Conservation (phyloP, 805 yeast genomes). For the Candida lessepsii region DNA sequence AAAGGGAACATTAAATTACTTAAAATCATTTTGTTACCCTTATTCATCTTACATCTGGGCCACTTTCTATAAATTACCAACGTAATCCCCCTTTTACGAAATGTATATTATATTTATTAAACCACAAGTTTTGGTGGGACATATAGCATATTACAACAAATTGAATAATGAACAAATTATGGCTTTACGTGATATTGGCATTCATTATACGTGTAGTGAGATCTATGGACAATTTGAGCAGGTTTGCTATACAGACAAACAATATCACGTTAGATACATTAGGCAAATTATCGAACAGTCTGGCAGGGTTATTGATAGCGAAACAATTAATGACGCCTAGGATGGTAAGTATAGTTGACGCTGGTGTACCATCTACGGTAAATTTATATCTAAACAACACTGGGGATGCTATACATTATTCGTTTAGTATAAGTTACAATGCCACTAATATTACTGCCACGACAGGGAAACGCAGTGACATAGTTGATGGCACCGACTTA, state of each 20-base stretch:
- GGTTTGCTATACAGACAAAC: conserved; percentile 1
- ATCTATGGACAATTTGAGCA: conserved; percentile 2
- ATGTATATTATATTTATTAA: no score
- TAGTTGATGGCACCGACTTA: conserved; percentile 1
- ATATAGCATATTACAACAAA: conserved; percentile 1
- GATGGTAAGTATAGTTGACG: neutral
- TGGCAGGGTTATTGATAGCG: conserved; percentile 1
- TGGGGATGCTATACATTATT: conserved; percentile 1
- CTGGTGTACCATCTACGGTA: conserved; percentile 1
- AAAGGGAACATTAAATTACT: no score
- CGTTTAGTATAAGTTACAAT: neutral
- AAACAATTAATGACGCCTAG: conserved; percentile 2
- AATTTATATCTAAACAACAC: conserved; percentile 1
- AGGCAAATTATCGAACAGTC: conserved; percentile 2
- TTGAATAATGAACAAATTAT: conserved; percentile 2
- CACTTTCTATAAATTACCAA: no score
- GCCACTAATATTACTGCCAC: conserved; percentile 1
- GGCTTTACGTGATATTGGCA: neutral
- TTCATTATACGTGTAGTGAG: conserved; percentile 3
- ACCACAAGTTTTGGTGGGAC: neutral
- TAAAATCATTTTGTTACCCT: no score
- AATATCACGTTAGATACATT: conserved; percentile 1
- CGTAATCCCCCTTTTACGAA: no score
- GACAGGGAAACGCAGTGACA: neutral
- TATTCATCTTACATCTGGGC: no score